Base-by-base conservation (phyloP, 2,329 filamentous ascomycete genomes). In the Aspergillus neotritici region DNA sequence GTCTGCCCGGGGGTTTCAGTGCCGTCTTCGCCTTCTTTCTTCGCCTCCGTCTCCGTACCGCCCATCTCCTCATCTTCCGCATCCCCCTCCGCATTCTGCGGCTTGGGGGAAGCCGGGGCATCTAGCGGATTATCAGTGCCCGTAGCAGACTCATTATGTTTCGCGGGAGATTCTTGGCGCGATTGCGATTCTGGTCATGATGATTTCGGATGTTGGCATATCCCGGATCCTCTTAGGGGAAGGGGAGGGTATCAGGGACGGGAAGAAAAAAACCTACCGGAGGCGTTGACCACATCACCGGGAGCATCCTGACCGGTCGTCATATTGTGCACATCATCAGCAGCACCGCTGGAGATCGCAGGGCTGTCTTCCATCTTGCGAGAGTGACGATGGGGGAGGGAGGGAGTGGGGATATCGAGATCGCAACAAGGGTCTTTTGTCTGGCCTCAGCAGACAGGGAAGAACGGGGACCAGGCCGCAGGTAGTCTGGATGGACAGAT, bases 41-140 rank as follows among this genome's bases (percentile, higher is more conserved):
- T 71, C 14, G 63, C 54, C 41, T 70, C 68, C 16, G 64, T 60
- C 40, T 71, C 69, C 11, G 69, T 79, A 52, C 86, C 86, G 46
- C 77, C 83, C 86, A 91, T 91, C 56, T 90, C 87, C 61, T 89
- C 84, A 60, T 93, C 87, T 54, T 85, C 83, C 46, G 53, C 63
- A 39, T 72, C 77, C 66, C 50, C 77, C 49, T 77, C 71, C 41
- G 74, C 77, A 49, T 78, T 78, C 56, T 86, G 79, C 38, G 77
- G 73, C 48, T 77, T 76, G 30, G 82, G 82, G 37, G 76, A 83
- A 47, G 79, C 74, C 32, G 83, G 81, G 44, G 82, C 81, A 71
- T 88, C 82, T 55, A 84, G 72, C n/a, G 80, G 78, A 59, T 83
- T 84, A 60, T 84, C 82, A 30, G 77, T 78, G 42, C 66, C 62